These are phyloP conservation scores for Cinnamomum micranthum DNA, from an alignment of 164 flowering plant genomes.

Conservation along the genomic window DNA sequence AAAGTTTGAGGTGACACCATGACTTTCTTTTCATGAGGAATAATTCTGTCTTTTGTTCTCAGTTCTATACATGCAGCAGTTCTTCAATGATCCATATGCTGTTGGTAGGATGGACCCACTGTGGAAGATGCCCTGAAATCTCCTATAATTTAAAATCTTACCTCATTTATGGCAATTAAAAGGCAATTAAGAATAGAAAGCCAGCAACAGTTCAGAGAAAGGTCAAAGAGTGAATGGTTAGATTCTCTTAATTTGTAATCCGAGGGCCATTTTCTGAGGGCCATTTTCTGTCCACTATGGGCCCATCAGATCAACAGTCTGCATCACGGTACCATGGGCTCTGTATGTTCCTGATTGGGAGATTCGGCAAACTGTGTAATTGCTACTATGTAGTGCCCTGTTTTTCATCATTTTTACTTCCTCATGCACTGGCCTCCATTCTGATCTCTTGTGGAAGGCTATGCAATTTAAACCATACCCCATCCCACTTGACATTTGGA, in stretches of 20 bases:
- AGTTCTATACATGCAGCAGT: not conserved
- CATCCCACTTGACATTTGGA: not conserved
- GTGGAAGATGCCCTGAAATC: not conserved
- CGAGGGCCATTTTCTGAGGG: not conserved
- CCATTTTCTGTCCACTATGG: not conserved
- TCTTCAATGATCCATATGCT: not conserved
- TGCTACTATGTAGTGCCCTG: not conserved
- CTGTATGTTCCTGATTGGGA: not conserved
- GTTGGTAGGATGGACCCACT: not conserved
- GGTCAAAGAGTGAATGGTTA: not conserved
- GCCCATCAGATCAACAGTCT: too few species aligned
- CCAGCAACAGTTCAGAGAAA: not conserved
- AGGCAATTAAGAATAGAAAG: not conserved
- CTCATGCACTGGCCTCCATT: not conserved
- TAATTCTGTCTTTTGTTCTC: not conserved
- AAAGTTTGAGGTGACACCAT: conserved; percentile 69
- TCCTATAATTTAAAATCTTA: not conserved
- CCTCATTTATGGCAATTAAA: too few species aligned
- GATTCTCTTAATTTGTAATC: not conserved
- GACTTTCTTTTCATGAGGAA: not conserved
- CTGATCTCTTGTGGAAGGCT: not conserved
- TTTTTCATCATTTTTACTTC: not conserved
- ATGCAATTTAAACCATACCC: not conserved
- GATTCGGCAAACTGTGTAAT: not conserved
- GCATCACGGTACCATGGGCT: too few species aligned